phyloP scores from a whole-genome alignment of 2,329 filamentous ascomycete species.

The Neodidymelliopsis sp. region DNA sequence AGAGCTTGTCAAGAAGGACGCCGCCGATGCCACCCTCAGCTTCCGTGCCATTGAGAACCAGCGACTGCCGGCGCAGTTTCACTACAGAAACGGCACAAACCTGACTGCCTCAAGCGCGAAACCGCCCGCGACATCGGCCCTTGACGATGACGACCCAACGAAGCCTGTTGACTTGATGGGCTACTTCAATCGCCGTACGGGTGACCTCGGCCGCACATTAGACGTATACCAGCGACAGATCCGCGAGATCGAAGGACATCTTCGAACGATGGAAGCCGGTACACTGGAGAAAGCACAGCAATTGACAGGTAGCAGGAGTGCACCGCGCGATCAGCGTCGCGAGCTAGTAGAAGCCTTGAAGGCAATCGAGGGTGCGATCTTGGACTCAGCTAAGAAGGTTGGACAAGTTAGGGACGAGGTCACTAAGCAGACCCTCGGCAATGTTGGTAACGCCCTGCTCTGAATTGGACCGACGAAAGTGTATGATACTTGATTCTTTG shows the following conservation, averaged over 20 bases:
- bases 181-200: conserved; percentile 55
- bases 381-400: conserved; percentile 57
- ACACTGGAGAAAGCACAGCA: conserved; percentile 55
- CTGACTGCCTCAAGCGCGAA: conserved; percentile 41
- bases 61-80: conserved; percentile 71
- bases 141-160: conserved; percentile 49
- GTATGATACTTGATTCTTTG: neutral
- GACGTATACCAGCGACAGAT: conserved; percentile 53
- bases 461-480: too few species aligned
- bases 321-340: conserved; percentile 49
- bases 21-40: conserved; percentile 72
- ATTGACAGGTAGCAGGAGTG: conserved; percentile 46
- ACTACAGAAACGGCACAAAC: conserved; percentile 57
- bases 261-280: conserved; percentile 57
- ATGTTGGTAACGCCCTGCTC: conserved; percentile 40
- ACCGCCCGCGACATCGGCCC: conserved; percentile 32
- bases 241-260: conserved; percentile 57
- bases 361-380: conserved; percentile 58
- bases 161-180: conserved; percentile 54
- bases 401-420: conserved; percentile 58
- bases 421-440: conserved; percentile 52
- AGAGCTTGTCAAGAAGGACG: conserved; percentile 68
- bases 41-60: conserved; percentile 79
- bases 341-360: conserved; percentile 57
- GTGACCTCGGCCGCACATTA: conserved; percentile 50